Base-by-base conservation (phyloP, 192 early-diverging fungal species). In the Coemansia aciculifera region DNA sequence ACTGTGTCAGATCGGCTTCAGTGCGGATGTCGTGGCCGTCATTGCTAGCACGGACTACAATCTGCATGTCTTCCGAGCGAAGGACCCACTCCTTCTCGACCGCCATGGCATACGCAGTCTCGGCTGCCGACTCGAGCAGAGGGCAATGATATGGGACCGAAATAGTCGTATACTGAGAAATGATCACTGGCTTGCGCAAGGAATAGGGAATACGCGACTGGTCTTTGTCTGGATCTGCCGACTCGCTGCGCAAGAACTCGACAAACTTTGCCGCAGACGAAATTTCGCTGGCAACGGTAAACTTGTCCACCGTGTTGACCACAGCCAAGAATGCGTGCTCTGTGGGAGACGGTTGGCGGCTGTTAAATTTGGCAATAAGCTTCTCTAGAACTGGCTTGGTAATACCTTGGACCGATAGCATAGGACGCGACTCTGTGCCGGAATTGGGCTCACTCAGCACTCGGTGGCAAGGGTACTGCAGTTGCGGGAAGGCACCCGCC, bases 151-250 rank as follows among this genome's bases (percentile, higher is more conserved):
- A 98, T 21, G 96, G 95, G 40, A 87, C 93, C 19, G 93, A 88
- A 57, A 96, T 92, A 21, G 91, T 89, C 65, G 96, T 83, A 83
- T 93, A 97, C 56, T 90, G 87, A n/a, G 88, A 86, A 7, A 85
- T 83, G 49, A 96, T 90, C 67, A 89, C 87, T 62, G 94, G 85
- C 51, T 92, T 94, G 70, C 94, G 89, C 76, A 93, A 86, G 32
- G 86, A 87, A 73, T 83, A 87, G n/a, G 93, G 93, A 27, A 96
- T 79, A 44, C 89, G 87, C 42, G 88, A 88, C 75, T 95, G 93
- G 32, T 81, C 68, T 2, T 67, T 56, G 21, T 61, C 31, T 0
- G 46, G 34, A 13, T 51, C 31, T 1, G 78, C 78, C 11, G 70
- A 73, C 12, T 68, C 39, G 2, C 19, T 32, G 17, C 31, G 37